Percentiles rank a stretch among this genome's conserved stretches.
Evolutionary conservation across 306 rosid genomes (phyloP).

Genomic region (Cicer cuneatum): DNA sequence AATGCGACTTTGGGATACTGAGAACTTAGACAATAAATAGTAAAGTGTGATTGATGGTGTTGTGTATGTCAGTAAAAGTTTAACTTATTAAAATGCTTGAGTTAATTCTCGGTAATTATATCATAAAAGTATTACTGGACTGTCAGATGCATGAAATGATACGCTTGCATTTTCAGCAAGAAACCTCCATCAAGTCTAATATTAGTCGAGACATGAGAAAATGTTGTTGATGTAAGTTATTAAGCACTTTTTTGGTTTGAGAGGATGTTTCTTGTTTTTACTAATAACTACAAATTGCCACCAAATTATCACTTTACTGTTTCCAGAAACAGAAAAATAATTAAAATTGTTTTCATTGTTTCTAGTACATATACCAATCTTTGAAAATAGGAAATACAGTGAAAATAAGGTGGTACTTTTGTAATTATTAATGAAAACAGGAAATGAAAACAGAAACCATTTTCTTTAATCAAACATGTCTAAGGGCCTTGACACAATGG

Average conservation of each 20-base stretch:
- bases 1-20: too few relatives aligned
- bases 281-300: not conserved
- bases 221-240: conserved; percentile 22
- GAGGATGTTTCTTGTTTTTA: not conserved
- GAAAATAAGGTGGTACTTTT: not conserved
- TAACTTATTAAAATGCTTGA: conserved; percentile 10
- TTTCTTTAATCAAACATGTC: conserved; percentile 3
- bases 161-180: not conserved
- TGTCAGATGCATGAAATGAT: conserved; percentile 19
- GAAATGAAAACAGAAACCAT: conserved; percentile 8
- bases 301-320: not conserved
- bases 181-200: conserved; percentile 30
- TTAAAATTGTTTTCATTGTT: not conserved
- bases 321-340: conserved; percentile 12
- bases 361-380: not conserved
- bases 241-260: conserved; percentile 28
- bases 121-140: conserved; percentile 5
- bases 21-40: not conserved
- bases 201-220: conserved; percentile 10
- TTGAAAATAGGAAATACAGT: not conserved
- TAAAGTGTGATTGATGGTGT: conserved; percentile 5
- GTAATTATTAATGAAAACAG: conserved; percentile 9
- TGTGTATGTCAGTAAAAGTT: not conserved
- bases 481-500: not conserved
- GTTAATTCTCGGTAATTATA: conserved; percentile 26